Percentiles rank a stretch among this genome's conserved stretches.
phyloP scores from a whole-genome alignment of 192 early-diverging fungal species.

The Podila epicladia region DNA sequence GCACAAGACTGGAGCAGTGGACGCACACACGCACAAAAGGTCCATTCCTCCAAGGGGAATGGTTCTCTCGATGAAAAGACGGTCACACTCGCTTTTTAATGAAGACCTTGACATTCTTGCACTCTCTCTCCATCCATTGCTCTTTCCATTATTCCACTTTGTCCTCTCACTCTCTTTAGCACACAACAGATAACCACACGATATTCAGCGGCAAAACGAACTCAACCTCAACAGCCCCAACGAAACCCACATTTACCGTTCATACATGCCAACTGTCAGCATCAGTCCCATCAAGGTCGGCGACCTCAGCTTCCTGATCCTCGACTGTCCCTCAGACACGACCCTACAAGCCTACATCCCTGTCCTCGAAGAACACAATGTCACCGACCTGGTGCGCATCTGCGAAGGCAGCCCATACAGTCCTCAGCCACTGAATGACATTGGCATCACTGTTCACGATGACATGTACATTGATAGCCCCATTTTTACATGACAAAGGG shows the following conservation, averaged over 20 bases:
- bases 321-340: conserved; percentile 74
- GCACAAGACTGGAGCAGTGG: no score
- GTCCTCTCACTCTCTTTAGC: neutral
- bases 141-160: neutral
- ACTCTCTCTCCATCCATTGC: neutral
- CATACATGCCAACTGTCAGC: conserved; percentile 46
- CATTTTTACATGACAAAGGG: neutral
- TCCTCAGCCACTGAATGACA: conserved; percentile 47
- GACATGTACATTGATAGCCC: conserved; percentile 48
- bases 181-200: neutral
- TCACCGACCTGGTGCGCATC: conserved; percentile 75
- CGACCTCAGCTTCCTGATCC: conserved; percentile 66
- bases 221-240: neutral
- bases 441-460: conserved; percentile 72
- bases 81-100: neutral
- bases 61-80: no score
- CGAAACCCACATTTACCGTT: neutral
- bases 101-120: neutral
- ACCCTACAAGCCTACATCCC: conserved; percentile 67
- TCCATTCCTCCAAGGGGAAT: no score
- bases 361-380: conserved; percentile 57
- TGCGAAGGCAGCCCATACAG: conserved; percentile 73
- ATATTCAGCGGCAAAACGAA: neutral
- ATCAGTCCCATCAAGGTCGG: conserved; percentile 50
- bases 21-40: no score